Evolutionary conservation across 176 grass and related monocot genomes (phyloP).

Genomic region (Oryza meyeriana): DNA sequence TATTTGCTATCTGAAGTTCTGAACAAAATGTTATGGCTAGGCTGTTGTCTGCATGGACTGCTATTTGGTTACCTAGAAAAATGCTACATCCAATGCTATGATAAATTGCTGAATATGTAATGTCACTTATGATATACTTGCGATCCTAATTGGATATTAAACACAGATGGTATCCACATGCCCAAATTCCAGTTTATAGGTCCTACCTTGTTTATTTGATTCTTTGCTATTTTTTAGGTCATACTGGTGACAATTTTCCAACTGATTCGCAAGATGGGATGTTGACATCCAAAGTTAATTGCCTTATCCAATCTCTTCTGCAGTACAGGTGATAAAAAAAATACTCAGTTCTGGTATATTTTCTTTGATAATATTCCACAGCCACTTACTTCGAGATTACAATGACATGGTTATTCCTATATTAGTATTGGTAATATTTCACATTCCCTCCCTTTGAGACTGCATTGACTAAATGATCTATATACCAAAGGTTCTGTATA

Average conservation of each 20-base stretch:
- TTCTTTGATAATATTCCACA: background rate
- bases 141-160: background rate
- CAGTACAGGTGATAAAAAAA: conserved; percentile 52
- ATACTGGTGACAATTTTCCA: conserved; percentile 47
- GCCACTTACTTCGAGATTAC: background rate
- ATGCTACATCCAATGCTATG: background rate
- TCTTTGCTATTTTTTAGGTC: conserved; percentile 34
- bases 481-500: background rate
- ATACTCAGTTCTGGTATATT: background rate
- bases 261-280: conserved; percentile 45
- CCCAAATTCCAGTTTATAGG: background rate
- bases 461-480: background rate
- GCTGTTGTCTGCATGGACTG: background rate
- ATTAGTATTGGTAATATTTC: too few relatives aligned
- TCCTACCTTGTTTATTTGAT: conserved; percentile 1
- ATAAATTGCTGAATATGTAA: background rate
- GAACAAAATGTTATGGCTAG: background rate
- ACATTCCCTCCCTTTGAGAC: too few relatives aligned
- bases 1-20: background rate
- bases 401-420: background rate
- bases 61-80: background rate
- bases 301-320: conserved; percentile 63
- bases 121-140: background rate
- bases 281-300: conserved; percentile 56
- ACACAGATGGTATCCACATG: background rate